Conservation (phyloP, 106 monocot genomes). For the Dendrobium huoshanense region DNA sequence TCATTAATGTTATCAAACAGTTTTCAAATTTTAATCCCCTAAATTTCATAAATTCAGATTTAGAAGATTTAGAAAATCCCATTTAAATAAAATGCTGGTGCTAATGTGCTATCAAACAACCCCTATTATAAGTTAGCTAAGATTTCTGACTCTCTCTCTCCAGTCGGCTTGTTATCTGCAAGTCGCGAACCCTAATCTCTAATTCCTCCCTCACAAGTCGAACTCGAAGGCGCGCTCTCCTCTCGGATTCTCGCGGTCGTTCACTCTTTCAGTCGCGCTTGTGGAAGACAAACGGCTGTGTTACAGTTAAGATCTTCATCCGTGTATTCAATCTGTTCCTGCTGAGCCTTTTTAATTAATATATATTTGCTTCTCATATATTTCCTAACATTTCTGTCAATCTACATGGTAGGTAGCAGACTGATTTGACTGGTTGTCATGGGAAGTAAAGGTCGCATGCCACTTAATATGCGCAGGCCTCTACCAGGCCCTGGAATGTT, state of each 20-base stretch:
- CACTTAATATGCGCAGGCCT: conserved; percentile 36
- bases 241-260: not conserved
- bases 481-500: conserved; percentile 44
- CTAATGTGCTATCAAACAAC: no score
- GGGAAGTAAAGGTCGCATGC: conserved; percentile 66
- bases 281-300: not conserved
- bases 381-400: not conserved
- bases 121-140: no score
- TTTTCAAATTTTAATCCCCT: no score
- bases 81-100: no score
- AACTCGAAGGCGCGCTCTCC: not conserved
- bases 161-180: no score
- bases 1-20: no score
- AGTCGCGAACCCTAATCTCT: not conserved
- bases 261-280: not conserved
- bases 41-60: no score
- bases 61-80: no score
- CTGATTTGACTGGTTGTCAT: conserved; percentile 17
- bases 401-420: not conserved
- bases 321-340: not conserved
- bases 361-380: not conserved
- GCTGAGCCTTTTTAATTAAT: not conserved
- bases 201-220: not conserved
- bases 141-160: no score
- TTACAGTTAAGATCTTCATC: not conserved